These are phyloP conservation scores for Debaryomyces coudertii DNA, from an alignment of 1,139 yeast species.

Conservation along the genomic window DNA sequence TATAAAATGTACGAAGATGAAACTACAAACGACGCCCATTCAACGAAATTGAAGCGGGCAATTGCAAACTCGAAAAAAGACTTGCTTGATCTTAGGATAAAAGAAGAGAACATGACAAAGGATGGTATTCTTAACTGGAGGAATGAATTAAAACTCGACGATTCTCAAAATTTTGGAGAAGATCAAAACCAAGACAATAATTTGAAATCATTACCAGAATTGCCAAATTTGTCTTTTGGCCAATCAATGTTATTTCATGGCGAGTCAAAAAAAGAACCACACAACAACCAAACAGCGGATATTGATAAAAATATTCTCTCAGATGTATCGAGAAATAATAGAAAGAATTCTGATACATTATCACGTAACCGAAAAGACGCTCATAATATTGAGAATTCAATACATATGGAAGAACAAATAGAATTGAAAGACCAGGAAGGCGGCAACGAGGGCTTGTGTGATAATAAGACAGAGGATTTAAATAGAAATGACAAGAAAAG, in stretches of 20 bases:
- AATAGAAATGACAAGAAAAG: background rate
- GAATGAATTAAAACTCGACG: background rate
- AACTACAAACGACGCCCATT: slow-evolving; percentile 22
- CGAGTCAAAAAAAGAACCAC: slow-evolving; percentile 1
- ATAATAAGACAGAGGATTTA: background rate
- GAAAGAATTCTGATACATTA: background rate
- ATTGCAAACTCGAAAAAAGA: slow-evolving; percentile 50
- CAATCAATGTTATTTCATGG: slow-evolving; percentile 10
- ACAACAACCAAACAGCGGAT: slow-evolving; percentile 3
- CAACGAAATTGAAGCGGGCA: slow-evolving; percentile 47
- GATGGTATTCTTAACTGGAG: slow-evolving; percentile 11
- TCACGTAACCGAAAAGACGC: too few relatives aligned
- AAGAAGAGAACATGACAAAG: slow-evolving; percentile 20
- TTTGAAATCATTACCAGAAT: slow-evolving; percentile 1
- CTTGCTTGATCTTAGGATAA: slow-evolving; percentile 22
- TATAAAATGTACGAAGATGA: slow-evolving; percentile 33
- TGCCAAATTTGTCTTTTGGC: slow-evolving; percentile 7
- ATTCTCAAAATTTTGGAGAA: background rate
- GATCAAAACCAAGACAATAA: slow-evolving; percentile 4
- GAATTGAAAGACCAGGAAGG: background rate
- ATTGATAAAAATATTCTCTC: background rate
- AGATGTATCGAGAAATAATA: background rate
- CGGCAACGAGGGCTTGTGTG: too few relatives aligned
- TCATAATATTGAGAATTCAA: background rate
- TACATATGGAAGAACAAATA: background rate